phyloP scores from a whole-genome alignment of 106 monocot species.

The Dioscorea alata region DNA sequence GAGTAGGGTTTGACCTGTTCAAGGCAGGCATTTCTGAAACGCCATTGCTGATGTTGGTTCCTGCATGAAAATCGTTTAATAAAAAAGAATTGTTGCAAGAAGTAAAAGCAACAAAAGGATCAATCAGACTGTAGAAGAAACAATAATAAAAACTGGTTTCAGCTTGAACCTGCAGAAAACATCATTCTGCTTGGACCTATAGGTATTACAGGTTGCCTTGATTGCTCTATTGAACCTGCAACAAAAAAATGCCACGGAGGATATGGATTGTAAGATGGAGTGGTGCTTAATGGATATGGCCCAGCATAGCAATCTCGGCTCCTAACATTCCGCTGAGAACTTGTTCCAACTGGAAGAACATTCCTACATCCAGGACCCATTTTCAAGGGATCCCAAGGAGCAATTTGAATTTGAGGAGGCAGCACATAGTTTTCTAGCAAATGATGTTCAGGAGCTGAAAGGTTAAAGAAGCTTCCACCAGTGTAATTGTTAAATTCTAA shows the following conservation, averaged over 20 bases:
- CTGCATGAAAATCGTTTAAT: background rate
- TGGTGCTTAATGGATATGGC: slow-evolving; percentile 11
- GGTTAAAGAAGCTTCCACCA: slow-evolving; percentile 32
- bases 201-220: slow-evolving; percentile 3
- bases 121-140: background rate
- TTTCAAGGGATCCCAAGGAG: slow-evolving; percentile 5
- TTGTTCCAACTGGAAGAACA: slow-evolving; percentile 8
- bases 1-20: background rate
- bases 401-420: slow-evolving; percentile 20
- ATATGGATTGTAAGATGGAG: slow-evolving; percentile 16
- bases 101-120: background rate
- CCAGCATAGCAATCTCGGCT: slow-evolving; percentile 22
- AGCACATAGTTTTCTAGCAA: slow-evolving; percentile 10
- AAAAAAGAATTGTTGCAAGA: background rate
- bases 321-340: slow-evolving; percentile 65
- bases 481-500: no score
- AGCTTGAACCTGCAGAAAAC: slow-evolving; percentile 10
- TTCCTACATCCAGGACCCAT: slow-evolving; percentile 3
- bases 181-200: slow-evolving; percentile 1
- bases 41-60: slow-evolving; percentile 1
- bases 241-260: slow-evolving; percentile 8
- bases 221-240: slow-evolving; percentile 7
- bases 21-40: background rate
- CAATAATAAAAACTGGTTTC: background rate
- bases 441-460: slow-evolving; percentile 9